Evolutionary conservation across 192 early-diverging fungal species (phyloP).

Genomic region (Coemansia sp.): DNA sequence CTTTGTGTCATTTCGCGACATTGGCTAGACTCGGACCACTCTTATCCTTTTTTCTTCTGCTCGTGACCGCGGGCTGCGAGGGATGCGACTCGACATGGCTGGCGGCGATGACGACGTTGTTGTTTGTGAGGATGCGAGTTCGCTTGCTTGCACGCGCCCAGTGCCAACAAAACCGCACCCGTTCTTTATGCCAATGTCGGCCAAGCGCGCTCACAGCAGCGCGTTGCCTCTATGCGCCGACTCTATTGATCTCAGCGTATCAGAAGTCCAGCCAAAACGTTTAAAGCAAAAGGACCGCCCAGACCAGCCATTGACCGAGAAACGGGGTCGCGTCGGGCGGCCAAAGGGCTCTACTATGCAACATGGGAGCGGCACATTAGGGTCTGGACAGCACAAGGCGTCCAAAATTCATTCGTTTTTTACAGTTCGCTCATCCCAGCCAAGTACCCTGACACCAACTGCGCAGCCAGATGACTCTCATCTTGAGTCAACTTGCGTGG

Average conservation of each 20-base stretch:
- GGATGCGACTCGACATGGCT: neutral
- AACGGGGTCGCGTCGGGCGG: conserved; percentile 16
- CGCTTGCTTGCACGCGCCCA: neutral
- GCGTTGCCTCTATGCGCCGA: neutral
- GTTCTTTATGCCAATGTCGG: conserved; percentile 35
- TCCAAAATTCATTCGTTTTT: conserved; percentile 47
- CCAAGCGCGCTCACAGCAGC: conserved; percentile 20
- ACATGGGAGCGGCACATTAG: neutral
- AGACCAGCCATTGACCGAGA: neutral
- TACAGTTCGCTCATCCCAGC: conserved; percentile 3
- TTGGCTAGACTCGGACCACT: neutral
- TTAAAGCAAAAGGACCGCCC: conserved; percentile 20
- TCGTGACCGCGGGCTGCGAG: neutral
- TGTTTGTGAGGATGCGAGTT: neutral
- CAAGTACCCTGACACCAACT: neutral
- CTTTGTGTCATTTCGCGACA: neutral
- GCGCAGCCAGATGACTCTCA: neutral
- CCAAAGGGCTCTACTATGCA: conserved; percentile 6
- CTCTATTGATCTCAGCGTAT: neutral
- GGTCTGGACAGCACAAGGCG: neutral
- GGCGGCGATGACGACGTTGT: neutral
- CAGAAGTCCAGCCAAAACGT: conserved; percentile 19
- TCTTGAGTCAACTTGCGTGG: neutral
- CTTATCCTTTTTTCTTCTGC: neutral
- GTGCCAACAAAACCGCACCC: conserved; percentile 13